Base-by-base conservation (phyloP, 2,329 filamentous ascomycete genomes). In the Leptographium radiaticola region DNA sequence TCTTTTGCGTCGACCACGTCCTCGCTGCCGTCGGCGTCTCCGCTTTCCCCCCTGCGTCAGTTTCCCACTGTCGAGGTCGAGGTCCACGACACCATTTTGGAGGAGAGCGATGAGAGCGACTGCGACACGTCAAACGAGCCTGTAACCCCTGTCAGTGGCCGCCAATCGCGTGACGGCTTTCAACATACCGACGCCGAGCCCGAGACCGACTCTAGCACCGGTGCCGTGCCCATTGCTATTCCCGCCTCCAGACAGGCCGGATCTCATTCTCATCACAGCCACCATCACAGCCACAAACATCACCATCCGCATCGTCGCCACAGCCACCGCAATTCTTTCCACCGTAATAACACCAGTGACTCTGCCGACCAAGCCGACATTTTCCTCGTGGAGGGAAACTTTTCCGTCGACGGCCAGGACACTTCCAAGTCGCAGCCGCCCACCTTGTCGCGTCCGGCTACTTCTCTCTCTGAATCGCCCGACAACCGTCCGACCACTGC, bases 51-150 rank as follows among this genome's bases (percentile, higher is more conserved):
- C 25, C 71, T 74, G 15, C 71, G 70, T 53, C 72, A 75, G 46
- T 72, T 70, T 59, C 69, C 74, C 52, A 70, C 73, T 59, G 13
- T 39, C 18, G 57, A 59, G 16, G 55, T 59, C 34, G 76, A 79
- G 52, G 66, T 78, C 11, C 67, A 70, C 58, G 71, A 68, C 57
- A 72, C 77, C 53, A 80, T 81, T 57, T 70, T 74, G 51, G 78
- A 81, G 67, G 74, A 75, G 62, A 74, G 73, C 64, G 77, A 77
- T 66, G 80, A 83, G 63, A 80, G 78, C 10, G 74, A 76, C 58
- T 81, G 75, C 65, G 79, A 83, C 61, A 75, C 74, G 30, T 69
- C 72, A 53, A 75, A 77, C 67, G 80, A 83, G 59, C 80, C 80
- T 46, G 70, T 80, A 55, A 84, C 80, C 25, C 81, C 80, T 49